Evolutionary conservation across 345 rosid species (phyloP).

Genomic region (Mangifera indica): DNA sequence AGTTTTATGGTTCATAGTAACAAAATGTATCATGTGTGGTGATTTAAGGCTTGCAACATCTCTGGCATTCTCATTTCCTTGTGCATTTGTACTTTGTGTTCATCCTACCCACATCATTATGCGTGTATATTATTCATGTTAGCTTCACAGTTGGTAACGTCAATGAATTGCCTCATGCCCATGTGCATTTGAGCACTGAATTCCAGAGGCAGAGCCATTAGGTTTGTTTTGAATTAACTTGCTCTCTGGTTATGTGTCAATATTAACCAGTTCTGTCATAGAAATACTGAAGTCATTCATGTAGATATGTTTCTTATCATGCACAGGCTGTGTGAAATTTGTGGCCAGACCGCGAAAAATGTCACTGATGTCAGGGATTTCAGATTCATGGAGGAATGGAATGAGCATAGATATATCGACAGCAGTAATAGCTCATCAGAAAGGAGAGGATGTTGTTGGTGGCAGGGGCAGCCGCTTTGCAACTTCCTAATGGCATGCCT

Average conservation of each 20-base stretch:
- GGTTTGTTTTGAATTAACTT: not conserved
- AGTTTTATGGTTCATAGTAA: not conserved
- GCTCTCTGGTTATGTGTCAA: not conserved
- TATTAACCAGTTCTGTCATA: not conserved
- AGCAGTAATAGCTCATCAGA: slow-evolving; percentile 24
- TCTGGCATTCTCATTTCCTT: not conserved
- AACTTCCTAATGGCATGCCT: slow-evolving; percentile 73
- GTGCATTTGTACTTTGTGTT: not conserved
- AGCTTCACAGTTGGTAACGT: not conserved
- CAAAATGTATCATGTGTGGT: not conserved
- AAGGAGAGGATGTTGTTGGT: slow-evolving; percentile 48
- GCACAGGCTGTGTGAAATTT: slow-evolving; percentile 78
- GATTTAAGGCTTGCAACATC: not conserved
- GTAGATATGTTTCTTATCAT: slow-evolving; percentile 4
- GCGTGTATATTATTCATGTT: not conserved
- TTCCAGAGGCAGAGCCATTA: not conserved
- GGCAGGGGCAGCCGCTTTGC: slow-evolving; percentile 69
- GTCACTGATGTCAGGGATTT: slow-evolving; percentile 43
- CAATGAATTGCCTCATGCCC: not conserved
- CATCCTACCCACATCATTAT: not conserved
- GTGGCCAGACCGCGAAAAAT: slow-evolving; percentile 54
- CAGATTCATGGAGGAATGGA: slow-evolving; percentile 56
- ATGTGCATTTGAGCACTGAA: not conserved
- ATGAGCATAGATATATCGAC: slow-evolving; percentile 30
- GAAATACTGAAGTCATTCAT: not conserved